Conservation (phyloP, 2,329 filamentous ascomycete species). For the Fusarium camptoceras region DNA sequence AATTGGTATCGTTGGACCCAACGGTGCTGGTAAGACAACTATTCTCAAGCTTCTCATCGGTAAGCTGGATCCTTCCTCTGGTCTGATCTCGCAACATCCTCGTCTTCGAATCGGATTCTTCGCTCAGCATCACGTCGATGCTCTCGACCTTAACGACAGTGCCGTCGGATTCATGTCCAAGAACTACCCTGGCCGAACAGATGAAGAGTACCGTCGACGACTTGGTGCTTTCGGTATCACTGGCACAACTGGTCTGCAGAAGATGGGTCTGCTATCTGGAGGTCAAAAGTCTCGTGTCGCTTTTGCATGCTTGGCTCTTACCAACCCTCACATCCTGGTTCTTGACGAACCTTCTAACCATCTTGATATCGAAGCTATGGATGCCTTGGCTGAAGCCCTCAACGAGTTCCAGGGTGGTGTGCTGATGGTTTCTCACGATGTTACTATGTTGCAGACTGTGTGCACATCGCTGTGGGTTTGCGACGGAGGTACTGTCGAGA, state of each 20-base stretch:
- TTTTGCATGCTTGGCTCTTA: slow-evolving; percentile 94
- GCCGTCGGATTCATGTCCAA: slow-evolving; percentile 97
- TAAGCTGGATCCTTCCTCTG: slow-evolving; percentile 79
- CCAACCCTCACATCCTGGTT: slow-evolving; percentile 95
- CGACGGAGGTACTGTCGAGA: slow-evolving; percentile 91
- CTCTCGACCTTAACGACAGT: slow-evolving; percentile 86
- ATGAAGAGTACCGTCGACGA: slow-evolving; percentile 96
- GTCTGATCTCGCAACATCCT: slow-evolving; percentile 88
- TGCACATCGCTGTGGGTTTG: slow-evolving; percentile 97
- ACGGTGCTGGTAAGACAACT: slow-evolving; percentile 98
- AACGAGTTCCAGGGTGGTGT: slow-evolving; percentile 92
- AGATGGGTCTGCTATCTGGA: slow-evolving; percentile 93
- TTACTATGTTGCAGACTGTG: slow-evolving; percentile 97
- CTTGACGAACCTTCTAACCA: slow-evolving; percentile 99
- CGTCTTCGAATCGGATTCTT: slow-evolving; percentile 95
- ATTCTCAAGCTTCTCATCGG: slow-evolving; percentile 97
- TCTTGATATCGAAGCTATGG: slow-evolving; percentile 99
- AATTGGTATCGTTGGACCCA: slow-evolving; percentile 98
- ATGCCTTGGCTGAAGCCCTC: slow-evolving; percentile 87
- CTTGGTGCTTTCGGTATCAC: slow-evolving; percentile 91
- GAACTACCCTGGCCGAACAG: slow-evolving; percentile 87
- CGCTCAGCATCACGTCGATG: slow-evolving; percentile 98
- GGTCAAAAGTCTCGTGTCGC: slow-evolving; percentile 98
- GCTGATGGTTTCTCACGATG: slow-evolving; percentile 98
- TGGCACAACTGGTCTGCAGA: slow-evolving; percentile 95